Base-by-base conservation (phyloP, 805 yeast species). In the Cyberlindnera japonica region DNA sequence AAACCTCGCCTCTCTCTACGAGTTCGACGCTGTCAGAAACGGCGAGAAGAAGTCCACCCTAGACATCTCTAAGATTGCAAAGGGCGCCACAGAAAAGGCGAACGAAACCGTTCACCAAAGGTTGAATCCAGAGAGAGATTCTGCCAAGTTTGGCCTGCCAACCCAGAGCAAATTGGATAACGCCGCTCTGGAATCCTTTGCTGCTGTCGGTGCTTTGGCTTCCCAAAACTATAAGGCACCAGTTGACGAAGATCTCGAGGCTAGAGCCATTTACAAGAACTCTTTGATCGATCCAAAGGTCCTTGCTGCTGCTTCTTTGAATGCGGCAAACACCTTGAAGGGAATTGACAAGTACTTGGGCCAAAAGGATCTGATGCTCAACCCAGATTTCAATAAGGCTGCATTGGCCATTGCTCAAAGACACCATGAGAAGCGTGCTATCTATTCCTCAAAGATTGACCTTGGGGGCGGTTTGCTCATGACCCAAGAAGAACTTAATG, bases 401-500 rank as follows among this genome's bases (percentile, higher is more conserved):
- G 97, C 96, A 2, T 71, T 83, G 39, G 79, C 81, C 22, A 65
- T 84, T 47, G 96, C 96, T 3, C 84, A 83, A 58, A 74, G 75
- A 47, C 78, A 79, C 53, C 68, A 74, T 34, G 76, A 74, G 36
- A 79, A 76, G 57, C 74, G 91, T 54, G 51, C 56, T 35, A 68
- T 71, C 1, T 38, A 41, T 46, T 58, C 67, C 47, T 78, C 80
- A 48, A 75, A 81, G 59, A 68, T 88, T 53, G 72, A 87, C 55
- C 65, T 91, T 47, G 99, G 99, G 45, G 96, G 95, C 47, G 98
- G 97, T 2, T 71, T 86, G 43, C 76, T 73, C 55, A 77, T 91
- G 74, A 70, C 84, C 28, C 83, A 74, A 44, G 74, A 69, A 16
- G 96, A 90, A 55, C 76, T 93, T 46, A 83, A 86, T 48, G 73